Evolutionary conservation across 2,329 filamentous ascomycete genomes (phyloP), one percentile per base, ranked within the genome.

Genomic region (Calonectria montana): DNA sequence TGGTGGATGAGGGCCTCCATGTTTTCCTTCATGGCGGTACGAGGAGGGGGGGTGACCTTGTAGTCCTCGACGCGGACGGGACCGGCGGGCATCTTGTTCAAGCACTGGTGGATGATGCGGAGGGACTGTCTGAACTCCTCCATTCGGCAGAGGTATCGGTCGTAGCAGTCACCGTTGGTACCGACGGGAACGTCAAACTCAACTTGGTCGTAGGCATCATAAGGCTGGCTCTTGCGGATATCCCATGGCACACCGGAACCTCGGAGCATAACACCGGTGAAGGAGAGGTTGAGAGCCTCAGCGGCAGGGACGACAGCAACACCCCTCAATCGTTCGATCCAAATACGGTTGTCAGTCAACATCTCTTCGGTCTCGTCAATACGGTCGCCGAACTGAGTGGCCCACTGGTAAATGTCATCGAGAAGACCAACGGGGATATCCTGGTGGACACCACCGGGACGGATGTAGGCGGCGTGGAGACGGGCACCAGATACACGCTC

Each of bases 1-100:
- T 99, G 97, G 88, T 99, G 97, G 83, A 99, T 99, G 50, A 99
- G 91, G 45, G 97, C 96, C 88, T 99, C 97, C 97, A 99, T 99
- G 89, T 99, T 99, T 91, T 99, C 97, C 91, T 99, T 99, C 97
- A 99, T 99, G 81, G 97, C 97, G 53, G 94, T 90, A 81, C 97
- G 93, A n/a, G 97, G 97, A 74, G 97, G 97, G 25, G 97, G 97
- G 3, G 94, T 94, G 81, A 99, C 91, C 91, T 99, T 99, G 92
- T 98, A 99, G 86, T 99, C 97, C 86, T 99, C 97, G 48, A 98
- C 95, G 78, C 96, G 94, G 82, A 98, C 91, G 65, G 97, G 97
- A 31, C 97, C 97, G 61, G 94, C 90, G 61, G 97, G 96, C 94
- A 99, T 99, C 89, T 99, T 95, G 90, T 99, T 98, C 79, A 99